Evolutionary conservation across 2,329 filamentous ascomycete species (phyloP), one percentile per base, ranked within the genome.

Genomic region (Aotearoamyces nothofagi): DNA sequence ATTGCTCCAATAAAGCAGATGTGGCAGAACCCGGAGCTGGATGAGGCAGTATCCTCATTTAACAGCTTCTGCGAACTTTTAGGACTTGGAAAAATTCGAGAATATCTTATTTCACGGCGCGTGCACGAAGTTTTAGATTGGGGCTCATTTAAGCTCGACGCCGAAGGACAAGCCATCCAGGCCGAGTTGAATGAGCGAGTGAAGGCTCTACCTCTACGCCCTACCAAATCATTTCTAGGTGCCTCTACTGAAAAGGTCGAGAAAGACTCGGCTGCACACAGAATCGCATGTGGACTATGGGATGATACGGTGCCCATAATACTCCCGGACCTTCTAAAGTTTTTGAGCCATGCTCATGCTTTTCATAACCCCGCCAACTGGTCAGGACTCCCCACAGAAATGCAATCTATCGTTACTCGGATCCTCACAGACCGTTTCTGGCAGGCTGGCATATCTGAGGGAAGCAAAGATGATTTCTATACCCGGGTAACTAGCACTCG

Each of bases 401-500:
- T 92, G 61, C 75, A 75, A 33, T 58, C 66, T 4, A 71, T 92
- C 29, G 79, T 96, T 22, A 69, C 73, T 24, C 70, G 81, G 13
- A 83, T 96, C 12, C 58, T 98, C 13, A 92, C 84, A 9, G 90
- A 98, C 53, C 69, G 90, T 14, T 98, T 98, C 51, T 98, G 90
- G 90, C 90, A 98, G 59, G 83, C 86, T 5, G 90, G 90, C 7
- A 98, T 98, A 28, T 96, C 90, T 0, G 80, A 78, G 36, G 90
- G 92, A 15, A 96, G 82, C 43, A 84, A 90, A 50, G 90, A 96
- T 37, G 87, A 96, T 33, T 98, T 98, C 50, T 96, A 94, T 52
- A 80, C 83, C 17, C 72, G 82, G 22, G 87, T 98, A 2, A 73
- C 83, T 32, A 79, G 83, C 17, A 93, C 90, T 32, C 92, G 84